Conservation (phyloP, 495 filamentous ascomycete genomes). For the Penicillium verhagenii region DNA sequence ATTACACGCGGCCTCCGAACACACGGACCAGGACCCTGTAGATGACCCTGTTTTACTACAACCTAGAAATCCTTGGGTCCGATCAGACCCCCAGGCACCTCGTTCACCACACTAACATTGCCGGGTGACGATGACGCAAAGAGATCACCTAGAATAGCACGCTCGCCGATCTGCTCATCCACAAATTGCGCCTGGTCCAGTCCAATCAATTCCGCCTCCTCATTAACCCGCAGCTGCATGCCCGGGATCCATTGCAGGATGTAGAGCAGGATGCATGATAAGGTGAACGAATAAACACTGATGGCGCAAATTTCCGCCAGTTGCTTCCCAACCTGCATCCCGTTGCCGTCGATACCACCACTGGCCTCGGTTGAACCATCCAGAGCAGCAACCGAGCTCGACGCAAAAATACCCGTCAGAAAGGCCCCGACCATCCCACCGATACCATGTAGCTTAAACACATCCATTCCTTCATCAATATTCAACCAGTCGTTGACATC, state of each 20-base stretch:
- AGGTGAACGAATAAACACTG: conserved; percentile 53
- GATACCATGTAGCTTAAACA: conserved; percentile 62
- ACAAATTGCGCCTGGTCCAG: conserved; percentile 58
- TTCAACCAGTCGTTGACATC: conserved; percentile 56
- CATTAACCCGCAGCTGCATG: conserved; percentile 54
- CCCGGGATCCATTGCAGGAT: conserved; percentile 58
- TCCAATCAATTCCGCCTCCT: conserved; percentile 57
- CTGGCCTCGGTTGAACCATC: conserved; percentile 48
- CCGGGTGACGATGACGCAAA: conserved; percentile 19
- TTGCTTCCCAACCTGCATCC: conserved; percentile 58
- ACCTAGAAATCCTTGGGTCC: conserved; percentile 10
- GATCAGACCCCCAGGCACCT: conserved; percentile 6
- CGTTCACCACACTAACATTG: conserved; percentile 10
- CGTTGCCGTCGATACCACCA: conserved; percentile 58
- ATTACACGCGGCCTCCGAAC: conserved; percentile 4
- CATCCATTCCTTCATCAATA: conserved; percentile 62
- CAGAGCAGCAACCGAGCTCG: conserved; percentile 38
- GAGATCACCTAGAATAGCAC: conserved; percentile 28
- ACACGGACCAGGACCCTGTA: background rate
- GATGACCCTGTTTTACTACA: conserved; percentile 4
- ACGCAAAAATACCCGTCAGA: conserved; percentile 62
- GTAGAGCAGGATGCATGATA: conserved; percentile 53
- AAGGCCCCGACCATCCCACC: conserved; percentile 63
- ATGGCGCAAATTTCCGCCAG: conserved; percentile 59
- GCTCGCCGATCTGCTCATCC: conserved; percentile 58